phyloP scores from a whole-genome alignment of 208 protist species.

The Leishmania aethiopica region DNA sequence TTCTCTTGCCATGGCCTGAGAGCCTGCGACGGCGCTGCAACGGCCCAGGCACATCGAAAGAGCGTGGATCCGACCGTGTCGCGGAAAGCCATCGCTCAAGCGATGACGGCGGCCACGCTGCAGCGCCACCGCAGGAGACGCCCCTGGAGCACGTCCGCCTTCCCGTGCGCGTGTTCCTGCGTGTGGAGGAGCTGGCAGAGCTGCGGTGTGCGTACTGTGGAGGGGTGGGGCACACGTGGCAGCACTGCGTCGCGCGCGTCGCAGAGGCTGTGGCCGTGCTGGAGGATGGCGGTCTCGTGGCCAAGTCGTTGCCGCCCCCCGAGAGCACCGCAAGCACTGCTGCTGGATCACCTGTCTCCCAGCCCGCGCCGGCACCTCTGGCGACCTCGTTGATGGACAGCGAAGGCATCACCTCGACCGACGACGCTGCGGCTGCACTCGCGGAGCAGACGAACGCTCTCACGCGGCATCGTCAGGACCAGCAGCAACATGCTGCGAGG shows the following conservation, averaged over 20 bases:
- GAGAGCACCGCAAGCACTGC: background rate
- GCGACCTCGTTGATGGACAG: conserved; percentile 16
- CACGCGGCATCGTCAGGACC: conserved; percentile 3
- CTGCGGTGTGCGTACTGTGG: conserved; percentile 37
- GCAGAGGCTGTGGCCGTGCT: conserved; percentile 10
- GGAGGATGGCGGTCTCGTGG: background rate
- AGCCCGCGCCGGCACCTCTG: too few species aligned
- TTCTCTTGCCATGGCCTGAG: background rate
- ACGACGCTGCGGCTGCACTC: conserved; percentile 26
- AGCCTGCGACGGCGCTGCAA: background rate
- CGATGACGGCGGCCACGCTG: background rate
- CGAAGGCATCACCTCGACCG: conserved; percentile 15
- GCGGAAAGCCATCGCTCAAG: background rate
- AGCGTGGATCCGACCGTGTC: background rate
- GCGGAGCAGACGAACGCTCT: conserved; percentile 4
- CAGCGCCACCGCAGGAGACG: background rate
- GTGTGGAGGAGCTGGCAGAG: conserved; percentile 39
- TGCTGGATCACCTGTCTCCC: too few species aligned
- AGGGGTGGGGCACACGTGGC: conserved; percentile 35
- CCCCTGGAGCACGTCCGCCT: background rate
- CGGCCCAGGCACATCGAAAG: background rate
- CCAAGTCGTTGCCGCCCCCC: background rate
- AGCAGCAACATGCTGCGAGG: background rate
- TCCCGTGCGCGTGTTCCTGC: conserved; percentile 30
- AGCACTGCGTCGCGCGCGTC: conserved; percentile 25